Conservation (phyloP, 352 stramenopile genomes). For the Thraustochytrium sp. region DNA sequence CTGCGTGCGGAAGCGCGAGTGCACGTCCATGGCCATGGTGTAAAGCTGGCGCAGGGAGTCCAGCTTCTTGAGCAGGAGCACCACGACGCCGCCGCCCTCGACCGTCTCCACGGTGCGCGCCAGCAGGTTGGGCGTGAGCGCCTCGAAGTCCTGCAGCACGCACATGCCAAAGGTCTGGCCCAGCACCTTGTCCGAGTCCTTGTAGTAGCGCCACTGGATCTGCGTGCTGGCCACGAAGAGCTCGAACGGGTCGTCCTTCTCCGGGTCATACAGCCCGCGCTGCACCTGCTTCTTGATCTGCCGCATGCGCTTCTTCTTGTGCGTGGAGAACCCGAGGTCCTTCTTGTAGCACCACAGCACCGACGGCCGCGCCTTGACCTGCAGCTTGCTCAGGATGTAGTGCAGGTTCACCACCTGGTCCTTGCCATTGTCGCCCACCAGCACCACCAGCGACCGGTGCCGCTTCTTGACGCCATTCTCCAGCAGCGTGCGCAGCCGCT, state of each 20-base stretch:
- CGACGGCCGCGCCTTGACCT: slow-evolving; percentile 85
- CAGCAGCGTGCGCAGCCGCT: slow-evolving; percentile 91
- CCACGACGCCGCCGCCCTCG: slow-evolving; percentile 90
- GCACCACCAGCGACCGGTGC: slow-evolving; percentile 91
- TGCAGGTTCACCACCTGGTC: slow-evolving; percentile 95
- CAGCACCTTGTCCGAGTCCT: slow-evolving; percentile 97
- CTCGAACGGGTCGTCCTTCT: slow-evolving; percentile 93
- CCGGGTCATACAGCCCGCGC: slow-evolving; percentile 80
- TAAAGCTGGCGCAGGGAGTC: slow-evolving; percentile 97
- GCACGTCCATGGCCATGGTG: slow-evolving; percentile 95
- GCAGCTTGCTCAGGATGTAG: slow-evolving; percentile 92
- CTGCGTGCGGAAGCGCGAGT: slow-evolving; percentile 79
- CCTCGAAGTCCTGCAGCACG: slow-evolving; percentile 97
- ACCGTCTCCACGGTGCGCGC: slow-evolving; percentile 98
- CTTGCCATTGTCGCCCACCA: slow-evolving; percentile 98
- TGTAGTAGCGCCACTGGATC: slow-evolving; percentile 99
- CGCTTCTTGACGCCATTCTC: slow-evolving; percentile 93
- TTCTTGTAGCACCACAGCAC: slow-evolving; percentile 99
- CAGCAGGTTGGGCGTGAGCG: slow-evolving; percentile 97
- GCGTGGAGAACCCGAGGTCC: slow-evolving; percentile 96
- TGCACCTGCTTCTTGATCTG: slow-evolving; percentile 91
- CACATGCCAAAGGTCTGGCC: slow-evolving; percentile 96
- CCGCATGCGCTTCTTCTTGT: slow-evolving; percentile 82
- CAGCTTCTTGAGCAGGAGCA: slow-evolving; percentile 96
- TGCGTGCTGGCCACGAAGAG: slow-evolving; percentile 96